Base-by-base conservation (phyloP, 2,329 filamentous ascomycete genomes). In the Teratosphaeria destructans region DNA sequence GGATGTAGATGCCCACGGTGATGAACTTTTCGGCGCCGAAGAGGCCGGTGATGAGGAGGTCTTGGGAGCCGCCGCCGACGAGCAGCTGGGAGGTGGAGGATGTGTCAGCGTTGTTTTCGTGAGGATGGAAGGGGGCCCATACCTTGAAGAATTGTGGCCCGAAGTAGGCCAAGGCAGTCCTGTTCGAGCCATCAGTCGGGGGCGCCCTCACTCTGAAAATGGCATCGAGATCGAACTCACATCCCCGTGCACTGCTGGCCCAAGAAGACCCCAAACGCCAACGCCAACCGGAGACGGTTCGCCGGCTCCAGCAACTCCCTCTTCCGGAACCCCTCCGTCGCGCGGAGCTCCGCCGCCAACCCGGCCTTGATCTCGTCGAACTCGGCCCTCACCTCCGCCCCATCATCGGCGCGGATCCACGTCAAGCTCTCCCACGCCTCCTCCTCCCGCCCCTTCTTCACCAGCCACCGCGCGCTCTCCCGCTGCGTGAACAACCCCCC, bases 391-490 rank as follows among this genome's bases (percentile, higher is more conserved):
- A 54, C 53, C 19, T 54, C 53, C 3, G 53, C 26, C 10, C 53
- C 35, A 27, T 73, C 70, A 27, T 76, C 75, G 0, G 75, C 79
- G n/a, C 81, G 76, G 62, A 83, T 78, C 79, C 79, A 83, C 49
- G 71, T 70, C 6, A 83, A 70, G 61, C 76, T 79, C 53, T 70
- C 66, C 75, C 77, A 79, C 5, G 81, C 79, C 58, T 78, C 75
- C 0, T 76, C 74, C 23, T 76, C 67, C 16, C 76, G 72, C 16
- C 75, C 76, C 52, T 78, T 75, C 53, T 75, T 76, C 3, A 78
- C 74, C 3, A 81, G 72, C 80, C 80, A 82, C 23, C 79, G 73
- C 1, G 79, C 75, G 57, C 77, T 80, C 66, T 82, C 80, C 7
- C 75, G 74, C 3, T 81, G 67, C 0, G 74, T 76, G n/a, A 81